A percentile compares a stretch with the other conserved stretches of the same genome.
These are phyloP conservation scores for Mucor lusitanicus DNA, from an alignment of 371 early-diverging fungal species.

Conservation along the genomic window DNA sequence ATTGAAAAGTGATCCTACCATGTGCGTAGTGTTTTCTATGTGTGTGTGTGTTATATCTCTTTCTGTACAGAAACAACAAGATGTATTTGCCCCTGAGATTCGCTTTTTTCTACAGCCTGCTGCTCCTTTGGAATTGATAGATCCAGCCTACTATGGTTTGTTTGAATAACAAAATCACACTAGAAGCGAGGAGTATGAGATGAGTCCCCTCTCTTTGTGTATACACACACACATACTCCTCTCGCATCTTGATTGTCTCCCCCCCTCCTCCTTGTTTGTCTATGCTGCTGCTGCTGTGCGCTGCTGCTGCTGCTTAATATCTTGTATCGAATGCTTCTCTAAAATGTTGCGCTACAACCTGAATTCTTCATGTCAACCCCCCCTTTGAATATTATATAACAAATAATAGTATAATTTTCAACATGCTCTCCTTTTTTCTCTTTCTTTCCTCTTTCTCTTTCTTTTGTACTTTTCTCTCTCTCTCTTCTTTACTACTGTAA, in stretches of 20 bases:
- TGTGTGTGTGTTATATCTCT: not conserved
- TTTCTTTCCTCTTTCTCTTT: conserved; percentile 1
- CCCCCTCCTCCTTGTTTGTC: not conserved
- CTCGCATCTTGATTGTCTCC: not conserved
- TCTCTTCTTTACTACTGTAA: not conserved
- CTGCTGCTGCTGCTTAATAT: not conserved
- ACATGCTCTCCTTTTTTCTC: not conserved
- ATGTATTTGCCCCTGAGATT: not conserved
- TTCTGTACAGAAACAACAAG: not conserved
- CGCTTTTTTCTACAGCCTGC: not conserved
- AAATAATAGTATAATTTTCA: conserved; percentile 2
- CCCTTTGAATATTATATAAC: not conserved
- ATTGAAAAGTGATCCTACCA: conserved; percentile 22
- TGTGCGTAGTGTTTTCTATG: conserved; percentile 2
- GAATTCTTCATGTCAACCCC: conserved; percentile 4
- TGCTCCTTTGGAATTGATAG: not conserved
- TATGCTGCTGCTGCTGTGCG: not conserved
- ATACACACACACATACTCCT: not conserved
- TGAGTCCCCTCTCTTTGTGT: not conserved
- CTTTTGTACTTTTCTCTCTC: not conserved
- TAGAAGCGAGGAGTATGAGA: not conserved
- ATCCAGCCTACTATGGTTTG: not conserved
- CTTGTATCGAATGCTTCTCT: not conserved
- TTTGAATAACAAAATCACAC: not conserved
- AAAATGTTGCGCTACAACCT: not conserved